Evolutionary conservation across 306 rosid species (phyloP), one percentile per base, ranked within the genome.

Genomic region (Ormosia emarginata): DNA sequence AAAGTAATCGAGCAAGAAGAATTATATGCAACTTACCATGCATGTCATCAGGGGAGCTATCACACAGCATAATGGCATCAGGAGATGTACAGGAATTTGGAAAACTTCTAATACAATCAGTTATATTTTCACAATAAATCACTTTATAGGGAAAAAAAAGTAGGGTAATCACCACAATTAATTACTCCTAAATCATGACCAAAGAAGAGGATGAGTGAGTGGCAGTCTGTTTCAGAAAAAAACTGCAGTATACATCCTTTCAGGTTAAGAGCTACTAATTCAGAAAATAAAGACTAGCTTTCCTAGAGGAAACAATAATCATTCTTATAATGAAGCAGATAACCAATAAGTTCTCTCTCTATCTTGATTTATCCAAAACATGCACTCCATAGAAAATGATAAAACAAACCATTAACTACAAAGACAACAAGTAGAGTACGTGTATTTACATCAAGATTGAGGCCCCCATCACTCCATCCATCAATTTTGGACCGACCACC

Each of bases 401-500:
- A 36, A 47, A 33, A 62, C 34, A 67, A 61, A 77, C 47, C 6
- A 69, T 56, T 49, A 81, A 59, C 29, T 24, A 81, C 58, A 76
- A 55, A 67, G 39, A 75, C 67, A 41, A 53, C 40, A 85, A 72
- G 81, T 44, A 77, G 83, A 72, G 81, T 44, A 77, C 82, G 68
- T 56, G 68, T 47, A 84, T 82, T 90, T 95, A 95, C 99, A 85
- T 95, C 97, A 85, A 90, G 87, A 86, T 88, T 88, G 84, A 95
- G 89, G 81, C 94, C 97, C 47, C 92, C 99, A 62, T 95, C 99
- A 90, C 86, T 90, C 99, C 97, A 91, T 82, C 99, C 99, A 81
- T 95, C 99, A 77, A 95, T 95, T 83, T 93, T 95, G 80, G 97
- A 95, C 80, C 99, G 97, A 50, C 97, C 99, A 85, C 97, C 98